These are phyloP conservation scores for Monosporozyma siamensis DNA, from an alignment of 805 yeast species.

Conservation along the genomic window DNA sequence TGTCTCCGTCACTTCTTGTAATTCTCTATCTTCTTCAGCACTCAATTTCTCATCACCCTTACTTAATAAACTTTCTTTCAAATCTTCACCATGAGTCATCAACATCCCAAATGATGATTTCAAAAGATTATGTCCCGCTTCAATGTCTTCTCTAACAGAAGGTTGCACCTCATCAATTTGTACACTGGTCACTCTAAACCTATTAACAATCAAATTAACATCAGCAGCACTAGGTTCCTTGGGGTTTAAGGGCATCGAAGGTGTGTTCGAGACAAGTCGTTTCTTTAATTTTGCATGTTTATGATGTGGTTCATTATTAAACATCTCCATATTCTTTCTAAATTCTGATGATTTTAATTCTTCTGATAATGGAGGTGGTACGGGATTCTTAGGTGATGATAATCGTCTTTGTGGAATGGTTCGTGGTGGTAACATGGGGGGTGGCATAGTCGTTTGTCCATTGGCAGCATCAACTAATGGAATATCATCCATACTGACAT, in stretches of 20 bases:
- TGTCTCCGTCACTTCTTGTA: slow-evolving; percentile 33
- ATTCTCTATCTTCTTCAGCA: slow-evolving; percentile 24
- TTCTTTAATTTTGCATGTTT: not conserved
- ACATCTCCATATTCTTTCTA: slow-evolving; percentile 18
- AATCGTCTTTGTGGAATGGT: slow-evolving; percentile 1
- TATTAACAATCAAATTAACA: slow-evolving; percentile 51
- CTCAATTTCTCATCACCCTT: slow-evolving; percentile 3
- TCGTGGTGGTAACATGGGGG: slow-evolving; percentile 3
- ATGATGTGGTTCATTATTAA: slow-evolving; percentile 2
- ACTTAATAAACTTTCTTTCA: slow-evolving; percentile 4
- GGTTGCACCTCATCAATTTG: slow-evolving; percentile 42
- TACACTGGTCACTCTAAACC: slow-evolving; percentile 47
- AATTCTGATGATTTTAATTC: slow-evolving; percentile 24
- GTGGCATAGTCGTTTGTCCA: not conserved
- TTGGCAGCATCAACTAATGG: not conserved
- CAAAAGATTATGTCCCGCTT: slow-evolving; percentile 38
- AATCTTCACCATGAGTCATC: slow-evolving; percentile 13
- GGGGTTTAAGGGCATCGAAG: not conserved
- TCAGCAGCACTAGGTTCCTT: slow-evolving; percentile 27
- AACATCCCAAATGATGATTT: slow-evolving; percentile 26
- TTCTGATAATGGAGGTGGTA: slow-evolving; percentile 27
- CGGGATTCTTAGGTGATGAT: slow-evolving; percentile 8
- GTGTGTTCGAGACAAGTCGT: slow-evolving; percentile 9
- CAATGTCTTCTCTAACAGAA: slow-evolving; percentile 43
- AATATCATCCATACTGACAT: not conserved